Evolutionary conservation across 164 flowering plant genomes (phyloP).

Genomic region (Sextonia rubra): DNA sequence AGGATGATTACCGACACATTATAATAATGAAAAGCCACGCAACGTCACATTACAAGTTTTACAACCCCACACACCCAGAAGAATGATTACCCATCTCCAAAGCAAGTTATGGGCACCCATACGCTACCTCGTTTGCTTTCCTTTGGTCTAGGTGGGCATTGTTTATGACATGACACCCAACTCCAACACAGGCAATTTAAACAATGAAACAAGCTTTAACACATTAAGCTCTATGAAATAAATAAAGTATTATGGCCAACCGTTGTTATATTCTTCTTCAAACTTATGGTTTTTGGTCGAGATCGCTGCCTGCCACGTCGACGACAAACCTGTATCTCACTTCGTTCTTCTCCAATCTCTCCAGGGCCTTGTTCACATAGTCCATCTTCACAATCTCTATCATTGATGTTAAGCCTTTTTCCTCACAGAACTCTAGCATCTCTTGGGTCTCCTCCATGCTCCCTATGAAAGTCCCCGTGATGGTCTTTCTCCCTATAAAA

Average conservation of each 20-base stretch:
- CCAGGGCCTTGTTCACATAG: slow-evolving; percentile 44
- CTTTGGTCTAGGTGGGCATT: too few relatives aligned
- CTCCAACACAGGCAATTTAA: too few relatives aligned
- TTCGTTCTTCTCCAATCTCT: slow-evolving; percentile 51
- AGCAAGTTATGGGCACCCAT: too few relatives aligned
- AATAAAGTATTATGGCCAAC: neutral
- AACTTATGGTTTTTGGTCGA: slow-evolving; percentile 3
- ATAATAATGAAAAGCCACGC: too few relatives aligned
- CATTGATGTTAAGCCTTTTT: slow-evolving; percentile 33
- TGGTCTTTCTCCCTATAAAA: slow-evolving; percentile 33
- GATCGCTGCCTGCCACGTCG: slow-evolving; percentile 45
- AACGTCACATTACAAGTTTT: too few relatives aligned
- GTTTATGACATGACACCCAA: too few relatives aligned
- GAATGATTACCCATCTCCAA: too few relatives aligned
- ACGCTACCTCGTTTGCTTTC: too few relatives aligned
- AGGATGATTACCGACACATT: too few relatives aligned
- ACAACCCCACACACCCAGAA: too few relatives aligned
- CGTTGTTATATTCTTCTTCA: neutral
- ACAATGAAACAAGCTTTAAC: too few relatives aligned
- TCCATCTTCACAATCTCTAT: slow-evolving; percentile 53
- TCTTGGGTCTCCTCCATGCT: slow-evolving; percentile 51
- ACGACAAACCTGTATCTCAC: slow-evolving; percentile 53
- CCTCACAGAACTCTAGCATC: slow-evolving; percentile 39
- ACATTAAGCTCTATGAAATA: neutral
- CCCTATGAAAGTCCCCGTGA: slow-evolving; percentile 49